Percentiles rank a stretch among this genome's conserved stretches.
phyloP scores from a whole-genome alignment of 768 basidiomycete genomes.

The Jaapia argillacea region DNA sequence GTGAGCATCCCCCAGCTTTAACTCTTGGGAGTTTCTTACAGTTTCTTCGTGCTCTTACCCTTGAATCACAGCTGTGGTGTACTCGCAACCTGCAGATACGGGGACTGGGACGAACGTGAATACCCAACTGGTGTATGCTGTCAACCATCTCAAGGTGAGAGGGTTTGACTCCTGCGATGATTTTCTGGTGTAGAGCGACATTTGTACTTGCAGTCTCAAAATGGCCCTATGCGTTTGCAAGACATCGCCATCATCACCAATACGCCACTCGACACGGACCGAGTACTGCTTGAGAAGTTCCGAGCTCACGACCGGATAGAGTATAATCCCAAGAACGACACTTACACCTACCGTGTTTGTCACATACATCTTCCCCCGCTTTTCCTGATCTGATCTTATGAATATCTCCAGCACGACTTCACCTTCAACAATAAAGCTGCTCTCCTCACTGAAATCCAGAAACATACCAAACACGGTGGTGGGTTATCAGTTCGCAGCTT shows the following conservation, averaged over 20 bases:
- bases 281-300: conserved; percentile 69
- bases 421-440: conserved; percentile 79
- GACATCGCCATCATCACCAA: conserved; percentile 78
- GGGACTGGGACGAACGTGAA: conserved; percentile 75
- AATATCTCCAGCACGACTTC: conserved; percentile 62
- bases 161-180: conserved; percentile 1
- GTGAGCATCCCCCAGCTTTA: too few species aligned
- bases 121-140: conserved; percentile 80
- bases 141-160: conserved; percentile 69
- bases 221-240: conserved; percentile 77
- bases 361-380: not conserved
- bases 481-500: conserved; percentile 77
- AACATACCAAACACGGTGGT: conserved; percentile 73
- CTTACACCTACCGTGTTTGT: conserved; percentile 79
- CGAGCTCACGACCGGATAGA: conserved; percentile 69
- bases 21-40: too few species aligned
- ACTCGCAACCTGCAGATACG: conserved; percentile 83
- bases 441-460: conserved; percentile 77
- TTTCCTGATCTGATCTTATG: conserved; percentile 2
- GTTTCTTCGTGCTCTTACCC: not conserved
- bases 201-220: conserved; percentile 37
- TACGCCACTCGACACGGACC: conserved; percentile 68
- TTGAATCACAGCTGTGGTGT: conserved; percentile 54
- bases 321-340: conserved; percentile 74
- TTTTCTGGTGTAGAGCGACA: not conserved